phyloP scores from a whole-genome alignment of 2,329 filamentous ascomycete genomes.

The Alternaria novae-zelandiae region DNA sequence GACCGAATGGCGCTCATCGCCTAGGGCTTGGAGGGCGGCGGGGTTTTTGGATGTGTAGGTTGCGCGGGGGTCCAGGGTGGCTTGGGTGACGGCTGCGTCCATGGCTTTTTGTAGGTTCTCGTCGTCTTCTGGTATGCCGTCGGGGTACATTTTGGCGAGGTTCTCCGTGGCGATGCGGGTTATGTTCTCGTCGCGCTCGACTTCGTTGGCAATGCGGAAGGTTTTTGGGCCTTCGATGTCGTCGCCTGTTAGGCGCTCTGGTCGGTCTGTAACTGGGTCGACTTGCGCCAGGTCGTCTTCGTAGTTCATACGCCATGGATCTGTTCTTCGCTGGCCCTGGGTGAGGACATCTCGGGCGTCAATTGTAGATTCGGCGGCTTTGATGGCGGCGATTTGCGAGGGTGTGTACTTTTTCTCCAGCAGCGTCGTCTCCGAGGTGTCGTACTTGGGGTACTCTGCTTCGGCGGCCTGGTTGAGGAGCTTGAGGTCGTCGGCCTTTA shows the following conservation, averaged over 20 bases:
- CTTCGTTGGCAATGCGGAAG: conserved; percentile 37
- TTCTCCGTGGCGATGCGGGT: conserved; percentile 41
- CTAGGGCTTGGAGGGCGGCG: conserved; percentile 56
- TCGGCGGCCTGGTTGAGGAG: conserved; percentile 42
- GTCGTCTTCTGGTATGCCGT: conserved; percentile 43
- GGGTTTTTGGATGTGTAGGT: conserved; percentile 58
- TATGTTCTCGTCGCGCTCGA: conserved; percentile 42
- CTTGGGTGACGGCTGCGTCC: conserved; percentile 42
- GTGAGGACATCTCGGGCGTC: conserved; percentile 74
- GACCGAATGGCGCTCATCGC: conserved; percentile 53
- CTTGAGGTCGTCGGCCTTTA: conserved; percentile 52
- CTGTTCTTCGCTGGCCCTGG: conserved; percentile 74
- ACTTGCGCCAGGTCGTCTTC: conserved; percentile 83
- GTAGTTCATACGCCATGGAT: conserved; percentile 70
- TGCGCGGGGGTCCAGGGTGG: conserved; percentile 51
- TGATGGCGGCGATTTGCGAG: conserved; percentile 80
- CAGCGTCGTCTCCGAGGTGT: conserved; percentile 51
- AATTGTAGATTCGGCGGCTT: conserved; percentile 80
- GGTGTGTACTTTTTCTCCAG: conserved; percentile 75
- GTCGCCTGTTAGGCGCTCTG: conserved; percentile 48
- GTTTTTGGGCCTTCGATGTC: conserved; percentile 32
- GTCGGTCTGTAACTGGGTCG: conserved; percentile 74
- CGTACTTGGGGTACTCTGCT: conserved; percentile 66
- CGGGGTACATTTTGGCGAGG: conserved; percentile 45
- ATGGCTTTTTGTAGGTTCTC: conserved; percentile 32